A percentile compares a stretch with the other conserved stretches of the same genome.
Conservation (phyloP, 441 rosid species). For the Aquilaria agallochum region DNA sequence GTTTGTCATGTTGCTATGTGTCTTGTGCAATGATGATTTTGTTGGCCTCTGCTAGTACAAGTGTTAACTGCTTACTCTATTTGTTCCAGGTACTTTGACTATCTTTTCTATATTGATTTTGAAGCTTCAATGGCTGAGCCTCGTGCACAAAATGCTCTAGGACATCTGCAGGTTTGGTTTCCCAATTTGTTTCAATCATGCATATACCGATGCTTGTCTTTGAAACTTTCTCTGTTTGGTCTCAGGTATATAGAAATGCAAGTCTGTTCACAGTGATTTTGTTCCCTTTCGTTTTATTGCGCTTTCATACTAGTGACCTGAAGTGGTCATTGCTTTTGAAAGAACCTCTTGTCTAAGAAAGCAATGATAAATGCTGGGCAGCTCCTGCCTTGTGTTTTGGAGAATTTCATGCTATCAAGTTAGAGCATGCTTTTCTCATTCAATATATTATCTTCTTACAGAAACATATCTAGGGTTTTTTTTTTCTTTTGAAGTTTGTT, state of each 20-base stretch:
- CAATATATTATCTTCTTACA: too few species aligned
- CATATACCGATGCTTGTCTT: neutral
- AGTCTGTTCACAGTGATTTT: too few species aligned
- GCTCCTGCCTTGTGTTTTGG: neutral
- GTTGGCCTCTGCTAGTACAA: neutral
- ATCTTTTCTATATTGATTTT: conserved; percentile 59
- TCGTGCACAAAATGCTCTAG: conserved; percentile 57
- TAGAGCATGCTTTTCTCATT: too few species aligned
- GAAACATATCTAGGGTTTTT: too few species aligned
- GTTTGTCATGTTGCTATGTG: too few species aligned
- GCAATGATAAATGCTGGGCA: neutral
- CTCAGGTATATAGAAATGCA: neutral
- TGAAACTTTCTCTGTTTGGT: neutral
- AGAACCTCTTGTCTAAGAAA: neutral
- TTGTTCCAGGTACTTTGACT: conserved; percentile 55
- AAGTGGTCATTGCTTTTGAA: too few species aligned
- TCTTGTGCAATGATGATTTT: neutral
- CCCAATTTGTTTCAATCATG: neutral
- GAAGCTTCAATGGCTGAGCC: conserved; percentile 76
- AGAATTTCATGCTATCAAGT: too few species aligned
- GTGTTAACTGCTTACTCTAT: conserved; percentile 1
- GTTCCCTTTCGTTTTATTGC: too few species aligned
- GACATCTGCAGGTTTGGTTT: conserved; percentile 49
- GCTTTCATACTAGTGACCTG: too few species aligned
- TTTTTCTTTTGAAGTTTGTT: too few species aligned